Base-by-base conservation (phyloP, 768 basidiomycete species). In the Mrakia gelida region DNA sequence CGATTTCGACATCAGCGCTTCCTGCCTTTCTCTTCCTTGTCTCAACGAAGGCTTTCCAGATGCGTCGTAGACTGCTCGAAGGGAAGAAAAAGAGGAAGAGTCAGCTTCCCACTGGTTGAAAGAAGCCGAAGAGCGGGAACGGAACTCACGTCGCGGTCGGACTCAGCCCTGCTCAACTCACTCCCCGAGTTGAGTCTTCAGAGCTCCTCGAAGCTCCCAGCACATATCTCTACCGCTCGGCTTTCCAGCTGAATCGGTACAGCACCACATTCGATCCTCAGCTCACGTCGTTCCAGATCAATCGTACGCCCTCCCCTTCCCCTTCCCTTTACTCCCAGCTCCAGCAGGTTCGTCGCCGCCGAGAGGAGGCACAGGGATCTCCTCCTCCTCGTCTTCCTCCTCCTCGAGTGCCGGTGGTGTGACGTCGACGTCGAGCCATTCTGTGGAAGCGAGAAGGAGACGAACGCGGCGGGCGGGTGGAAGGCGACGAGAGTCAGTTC, bases 301-400 rank as follows among this genome's bases (percentile, higher is more conserved):
- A 41, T 70, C 26, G 18, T 21, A 41, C 67, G 67, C 67, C 41
- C 67, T 70, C 26, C 67, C 67, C 38, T 70, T 70, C 34, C 67
- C 67, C 67, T 70, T 70, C 67, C 67, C 67, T 41, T 41, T 70
- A 13, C 26, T n/a, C 32, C 32, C 32, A 38, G 13, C 65, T 45
- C 11, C 45, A 18, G 18, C 49, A 16, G 49, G 18, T 13, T 52
- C 49, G 21, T 43, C 67, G 11, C 26, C 67, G 7, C 38, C 67
- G 0, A 70, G 38, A 18, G 67, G n/a, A 41, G 67, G 67, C 5
- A 70, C 41, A 16, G 34, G 34, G 16, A 70, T 70, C 16, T 70
- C 67, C 13, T 45, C 45, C 23, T 70, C 38, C 9, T 70, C 67
- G 0, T 43, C 67, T 1, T 70, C 67, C 7, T 70, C 67, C 23